Conservation (phyloP, 192 early-diverging fungal genomes). For the Backusella tarrabulga region DNA sequence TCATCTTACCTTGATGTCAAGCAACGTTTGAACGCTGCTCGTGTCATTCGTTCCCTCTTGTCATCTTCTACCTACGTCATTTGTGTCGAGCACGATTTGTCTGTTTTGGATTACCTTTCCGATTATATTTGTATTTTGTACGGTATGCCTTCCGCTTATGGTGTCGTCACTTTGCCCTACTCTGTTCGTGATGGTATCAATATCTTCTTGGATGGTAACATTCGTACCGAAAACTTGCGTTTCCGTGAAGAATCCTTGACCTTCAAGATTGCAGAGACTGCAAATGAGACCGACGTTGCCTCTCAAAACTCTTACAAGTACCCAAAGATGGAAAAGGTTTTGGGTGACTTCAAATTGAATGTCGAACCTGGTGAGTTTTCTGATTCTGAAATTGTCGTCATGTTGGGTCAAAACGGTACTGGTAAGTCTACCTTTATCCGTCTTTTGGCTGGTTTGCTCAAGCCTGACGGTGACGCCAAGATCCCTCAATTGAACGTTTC, state of each 20-base stretch:
- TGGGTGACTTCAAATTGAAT: constrained; percentile 78
- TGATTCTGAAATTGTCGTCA: constrained; percentile 97
- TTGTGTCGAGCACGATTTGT: constrained; percentile 98
- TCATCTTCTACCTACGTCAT: constrained; percentile 77
- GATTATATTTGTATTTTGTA: constrained; percentile 99
- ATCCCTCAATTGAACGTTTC: constrained; percentile 86
- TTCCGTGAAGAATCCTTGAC: constrained; percentile 95
- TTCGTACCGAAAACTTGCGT: constrained; percentile 98
- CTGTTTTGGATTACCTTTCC: constrained; percentile 95
- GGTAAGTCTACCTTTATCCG: constrained; percentile 98
- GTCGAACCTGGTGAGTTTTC: constrained; percentile 85
- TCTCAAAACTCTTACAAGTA: constrained; percentile 80
- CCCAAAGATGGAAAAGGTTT: constrained; percentile 84
- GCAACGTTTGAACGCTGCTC: constrained; percentile 96
- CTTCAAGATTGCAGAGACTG: constrained; percentile 91
- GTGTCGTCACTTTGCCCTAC: constrained; percentile 97
- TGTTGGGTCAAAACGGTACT: constrained; percentile 98
- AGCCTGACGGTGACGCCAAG: constrained; percentile 75
- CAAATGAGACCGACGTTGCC: constrained; percentile 67
- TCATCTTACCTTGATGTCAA: constrained; percentile 98
- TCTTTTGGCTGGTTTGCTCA: constrained; percentile 82
- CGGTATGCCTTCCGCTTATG: constrained; percentile 94
- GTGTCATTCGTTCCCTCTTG: constrained; percentile 85
- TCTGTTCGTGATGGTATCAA: constrained; percentile 98
- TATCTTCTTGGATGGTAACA: constrained; percentile 94